A percentile compares a stretch with the other conserved stretches of the same genome.
phyloP scores from a whole-genome alignment of 2,329 filamentous ascomycete genomes.

The Helicocarpus griseus region DNA sequence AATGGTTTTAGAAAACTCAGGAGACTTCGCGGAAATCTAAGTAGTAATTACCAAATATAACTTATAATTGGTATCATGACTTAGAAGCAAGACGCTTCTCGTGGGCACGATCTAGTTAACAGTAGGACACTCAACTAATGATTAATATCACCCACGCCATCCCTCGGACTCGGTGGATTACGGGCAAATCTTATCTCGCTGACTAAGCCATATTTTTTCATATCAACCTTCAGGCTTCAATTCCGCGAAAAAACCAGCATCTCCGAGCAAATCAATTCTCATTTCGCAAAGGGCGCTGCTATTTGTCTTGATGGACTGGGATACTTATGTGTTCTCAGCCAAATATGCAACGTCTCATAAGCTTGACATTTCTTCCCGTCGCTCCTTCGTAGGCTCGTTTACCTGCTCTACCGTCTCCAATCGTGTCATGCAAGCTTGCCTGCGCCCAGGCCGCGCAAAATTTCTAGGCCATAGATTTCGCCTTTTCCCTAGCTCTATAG shows the following conservation, averaged over 20 bases:
- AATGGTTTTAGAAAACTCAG: too few relatives aligned
- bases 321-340: not conserved
- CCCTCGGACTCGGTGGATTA: too few relatives aligned
- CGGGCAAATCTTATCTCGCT: too few relatives aligned
- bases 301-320: not conserved
- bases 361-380: slow-evolving; percentile 3
- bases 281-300: not conserved
- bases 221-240: not conserved
- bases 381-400: slow-evolving; percentile 21
- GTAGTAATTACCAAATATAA: too few relatives aligned
- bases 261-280: not conserved
- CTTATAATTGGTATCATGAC: too few relatives aligned
- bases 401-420: slow-evolving; percentile 17
- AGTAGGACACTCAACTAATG: too few relatives aligned
- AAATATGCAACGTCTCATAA: slow-evolving; percentile 1
- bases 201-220: not conserved
- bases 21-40: too few relatives aligned
- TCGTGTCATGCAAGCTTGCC: slow-evolving; percentile 36
- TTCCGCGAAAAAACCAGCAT: too few relatives aligned
- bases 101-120: too few relatives aligned
- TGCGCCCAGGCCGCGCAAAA: slow-evolving; percentile 26
- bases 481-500: slow-evolving; percentile 8
- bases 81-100: too few relatives aligned
- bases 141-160: too few relatives aligned
- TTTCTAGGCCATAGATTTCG: slow-evolving; percentile 22